A percentile compares a stretch with the other conserved stretches of the same genome.
Evolutionary conservation across 345 rosid species (phyloP).

Genomic region (Eucalyptus paniculata): DNA sequence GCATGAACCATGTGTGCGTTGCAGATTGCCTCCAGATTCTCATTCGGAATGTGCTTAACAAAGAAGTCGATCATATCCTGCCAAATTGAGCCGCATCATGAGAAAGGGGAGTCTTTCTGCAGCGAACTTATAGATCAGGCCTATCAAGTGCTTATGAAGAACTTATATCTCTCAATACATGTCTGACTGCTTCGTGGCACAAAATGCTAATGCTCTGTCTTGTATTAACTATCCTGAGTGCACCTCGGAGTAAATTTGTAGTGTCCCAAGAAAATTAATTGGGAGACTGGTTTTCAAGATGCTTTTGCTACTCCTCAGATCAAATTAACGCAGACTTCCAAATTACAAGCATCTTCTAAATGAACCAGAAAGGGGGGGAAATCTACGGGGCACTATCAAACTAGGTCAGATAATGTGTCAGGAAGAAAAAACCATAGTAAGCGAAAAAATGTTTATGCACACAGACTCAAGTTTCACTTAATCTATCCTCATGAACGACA

Average conservation of each 20-base stretch:
- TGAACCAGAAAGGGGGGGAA: background rate
- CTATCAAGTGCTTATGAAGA: background rate
- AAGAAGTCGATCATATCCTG: slow-evolving; percentile 83
- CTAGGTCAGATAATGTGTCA: background rate
- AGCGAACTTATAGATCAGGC: background rate
- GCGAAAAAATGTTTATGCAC: background rate
- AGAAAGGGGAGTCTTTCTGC: background rate
- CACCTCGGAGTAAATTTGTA: background rate
- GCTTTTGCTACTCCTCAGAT: background rate
- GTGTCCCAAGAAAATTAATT: background rate
- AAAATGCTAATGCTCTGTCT: background rate
- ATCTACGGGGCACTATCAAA: background rate
- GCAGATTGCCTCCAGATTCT: slow-evolving; percentile 65
- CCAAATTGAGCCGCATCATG: background rate
- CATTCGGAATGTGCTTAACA: slow-evolving; percentile 54
- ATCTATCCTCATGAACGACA: background rate
- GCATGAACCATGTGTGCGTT: slow-evolving; percentile 88
- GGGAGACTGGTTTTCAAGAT: background rate
- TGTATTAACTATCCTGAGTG: background rate
- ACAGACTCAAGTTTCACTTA: background rate
- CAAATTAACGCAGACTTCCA: background rate
- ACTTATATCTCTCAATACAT: background rate
- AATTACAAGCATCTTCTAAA: background rate
- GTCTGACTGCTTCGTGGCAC: background rate
- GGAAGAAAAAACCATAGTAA: background rate